A percentile compares a stretch with the other conserved stretches of the same genome.
phyloP scores from a whole-genome alignment of 2,329 filamentous ascomycete genomes.

The Cadophora luteo-olivacea region DNA sequence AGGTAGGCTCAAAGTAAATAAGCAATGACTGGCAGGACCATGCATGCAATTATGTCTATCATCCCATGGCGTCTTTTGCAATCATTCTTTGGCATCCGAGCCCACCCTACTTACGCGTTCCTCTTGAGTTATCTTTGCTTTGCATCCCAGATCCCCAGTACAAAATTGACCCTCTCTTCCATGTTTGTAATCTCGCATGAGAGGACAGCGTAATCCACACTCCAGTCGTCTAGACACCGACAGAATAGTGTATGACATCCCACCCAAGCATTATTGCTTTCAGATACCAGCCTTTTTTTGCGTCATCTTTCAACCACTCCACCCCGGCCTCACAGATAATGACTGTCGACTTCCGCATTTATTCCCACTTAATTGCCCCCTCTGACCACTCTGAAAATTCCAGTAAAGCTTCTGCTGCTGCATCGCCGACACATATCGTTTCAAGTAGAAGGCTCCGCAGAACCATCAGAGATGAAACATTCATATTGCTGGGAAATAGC shows the following conservation, averaged over 20 bases:
- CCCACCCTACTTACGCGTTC: too few relatives aligned
- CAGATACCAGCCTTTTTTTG: slow-evolving; percentile 23
- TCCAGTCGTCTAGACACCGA: slow-evolving; percentile 19
- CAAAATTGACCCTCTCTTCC: slow-evolving; percentile 20
- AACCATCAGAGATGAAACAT: too few relatives aligned
- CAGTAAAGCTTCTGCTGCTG: not conserved
- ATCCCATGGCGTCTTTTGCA: not conserved
- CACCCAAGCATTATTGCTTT: slow-evolving; percentile 22
- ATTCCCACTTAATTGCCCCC: slow-evolving; percentile 10
- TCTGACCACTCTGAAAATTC: slow-evolving; percentile 19
- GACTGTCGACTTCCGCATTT: slow-evolving; percentile 16
- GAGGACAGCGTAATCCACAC: slow-evolving; percentile 21
- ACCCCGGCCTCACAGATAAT: slow-evolving; percentile 23
- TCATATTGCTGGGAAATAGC: too few relatives aligned
- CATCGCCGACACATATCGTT: too few relatives aligned
- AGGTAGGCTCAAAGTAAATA: not conserved
- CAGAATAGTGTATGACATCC: slow-evolving; percentile 25
- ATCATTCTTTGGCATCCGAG: not conserved
- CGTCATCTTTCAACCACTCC: slow-evolving; percentile 25
- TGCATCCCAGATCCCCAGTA: not conserved
- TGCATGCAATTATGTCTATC: too few relatives aligned
- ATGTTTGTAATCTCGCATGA: slow-evolving; percentile 6
- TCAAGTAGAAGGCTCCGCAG: too few relatives aligned
- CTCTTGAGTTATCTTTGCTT: not conserved
- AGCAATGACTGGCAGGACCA: not conserved